Base-by-base conservation (phyloP, 306 rosid species). In the Medicago ruthenica region DNA sequence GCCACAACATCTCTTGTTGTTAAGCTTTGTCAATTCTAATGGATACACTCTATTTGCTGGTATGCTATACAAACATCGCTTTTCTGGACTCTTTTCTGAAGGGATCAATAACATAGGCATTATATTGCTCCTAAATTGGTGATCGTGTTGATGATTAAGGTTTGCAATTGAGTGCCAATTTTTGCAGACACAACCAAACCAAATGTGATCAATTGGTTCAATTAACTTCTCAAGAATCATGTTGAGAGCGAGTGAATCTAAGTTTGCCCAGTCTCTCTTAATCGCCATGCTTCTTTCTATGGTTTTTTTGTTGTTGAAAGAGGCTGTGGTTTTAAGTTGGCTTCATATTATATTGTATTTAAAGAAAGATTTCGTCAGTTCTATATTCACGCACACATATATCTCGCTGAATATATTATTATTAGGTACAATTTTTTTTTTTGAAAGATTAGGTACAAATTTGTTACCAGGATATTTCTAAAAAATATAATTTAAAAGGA, bases 81-180 rank as follows among this genome's bases (percentile, higher is more conserved):
- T 13, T 7, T 6, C 5, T 67, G 12, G 3, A 27, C 21, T 45
- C 8, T 9, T 21, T 5, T 22, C 36, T 4, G 58, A 21, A 16
- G 41, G 73, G 8, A 68, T 47, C 73, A 47, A 14, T 14, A 68
- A 41, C 73, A 68, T 68, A 24, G 73, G 73, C 41, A 68, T 1
- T 0, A 68, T 11, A 22, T 68, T 15, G 2, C 22, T 15, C 2
- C 59, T 24, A 17, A 22, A 45, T 22, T 44, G 39, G 15, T 45
- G 6, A 14, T 24, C 22, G 60, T 54, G 3, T 24, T 15, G 73
- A 68, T 68, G 42, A 16, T 47, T 8, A 14, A 68, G 42, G 9
- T 45, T 68, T 24, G 73, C 22, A 47, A 47, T 10, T 0, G 41
- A 14, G 8, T 18, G 24, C 73, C 59, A 68, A 68, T 13, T 21